Percentiles rank a stretch among this genome's conserved stretches.
phyloP scores from a whole-genome alignment of 192 early-diverging fungal genomes.

The Backusella macrospora region DNA sequence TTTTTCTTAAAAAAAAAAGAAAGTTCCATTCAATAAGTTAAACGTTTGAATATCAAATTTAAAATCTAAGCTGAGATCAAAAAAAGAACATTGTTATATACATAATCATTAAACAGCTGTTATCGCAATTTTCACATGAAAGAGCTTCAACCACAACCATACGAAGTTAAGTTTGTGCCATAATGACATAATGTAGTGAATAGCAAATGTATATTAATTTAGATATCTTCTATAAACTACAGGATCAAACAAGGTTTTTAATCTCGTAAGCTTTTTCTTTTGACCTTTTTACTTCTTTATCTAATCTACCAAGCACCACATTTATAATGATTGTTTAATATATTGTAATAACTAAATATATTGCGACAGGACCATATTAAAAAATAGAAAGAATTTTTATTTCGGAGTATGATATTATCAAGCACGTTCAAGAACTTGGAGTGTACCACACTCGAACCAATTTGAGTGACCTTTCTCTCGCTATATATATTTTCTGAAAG shows the following conservation, averaged over 20 bases:
- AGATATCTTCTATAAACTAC: background rate
- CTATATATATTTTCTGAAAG: background rate
- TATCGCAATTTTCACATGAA: background rate
- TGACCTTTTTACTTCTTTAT: background rate
- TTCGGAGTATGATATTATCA: constrained; percentile 2
- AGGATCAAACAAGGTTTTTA: background rate
- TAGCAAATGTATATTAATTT: background rate
- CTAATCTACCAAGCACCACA: background rate
- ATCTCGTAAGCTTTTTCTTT: background rate
- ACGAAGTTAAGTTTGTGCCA: background rate
- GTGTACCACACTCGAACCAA: background rate
- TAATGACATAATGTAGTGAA: background rate
- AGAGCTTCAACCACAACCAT: background rate
- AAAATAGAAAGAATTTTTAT: background rate
- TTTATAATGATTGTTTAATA: background rate
- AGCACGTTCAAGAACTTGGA: constrained; percentile 17
- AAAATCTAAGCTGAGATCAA: background rate
- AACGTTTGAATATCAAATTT: background rate
- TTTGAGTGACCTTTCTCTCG: background rate
- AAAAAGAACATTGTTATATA: background rate
- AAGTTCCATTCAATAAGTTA: background rate
- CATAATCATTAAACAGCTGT: background rate
- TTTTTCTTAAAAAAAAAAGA: background rate
- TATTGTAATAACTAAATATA: background rate
- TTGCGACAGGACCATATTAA: background rate